Evolutionary conservation across 2,329 filamentous ascomycete species (phyloP).

Genomic region (Fusarium mangiferae): DNA sequence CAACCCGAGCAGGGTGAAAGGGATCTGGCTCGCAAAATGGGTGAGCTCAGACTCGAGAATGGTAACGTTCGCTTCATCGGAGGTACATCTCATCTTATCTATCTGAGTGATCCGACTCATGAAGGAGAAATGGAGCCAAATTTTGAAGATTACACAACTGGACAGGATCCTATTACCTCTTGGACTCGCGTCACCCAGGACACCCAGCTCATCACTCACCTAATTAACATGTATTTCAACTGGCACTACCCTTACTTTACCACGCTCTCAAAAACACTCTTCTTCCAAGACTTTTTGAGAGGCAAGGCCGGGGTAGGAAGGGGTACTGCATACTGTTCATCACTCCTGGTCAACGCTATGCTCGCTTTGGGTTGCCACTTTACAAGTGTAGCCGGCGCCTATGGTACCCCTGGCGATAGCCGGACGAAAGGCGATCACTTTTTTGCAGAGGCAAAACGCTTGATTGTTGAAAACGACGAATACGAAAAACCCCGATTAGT

Average conservation of each 20-base stretch:
- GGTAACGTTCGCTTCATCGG: slow-evolving; percentile 91
- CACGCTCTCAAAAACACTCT: slow-evolving; percentile 84
- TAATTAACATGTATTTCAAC: slow-evolving; percentile 97
- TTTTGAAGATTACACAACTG: slow-evolving; percentile 58
- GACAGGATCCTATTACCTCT: slow-evolving; percentile 78
- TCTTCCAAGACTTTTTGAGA: slow-evolving; percentile 84
- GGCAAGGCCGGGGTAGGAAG: slow-evolving; percentile 70
- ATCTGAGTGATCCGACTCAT: slow-evolving; percentile 67
- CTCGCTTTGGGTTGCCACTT: slow-evolving; percentile 94
- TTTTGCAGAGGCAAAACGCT: slow-evolving; percentile 89
- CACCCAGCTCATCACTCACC: slow-evolving; percentile 80
- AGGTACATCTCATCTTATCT: slow-evolving; percentile 92
- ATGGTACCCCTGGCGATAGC: slow-evolving; percentile 76
- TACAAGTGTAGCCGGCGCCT: slow-evolving; percentile 78
- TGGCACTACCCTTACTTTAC: slow-evolving; percentile 99
- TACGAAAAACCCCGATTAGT: slow-evolving; percentile 89
- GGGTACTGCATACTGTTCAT: slow-evolving; percentile 82
- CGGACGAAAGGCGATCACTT: slow-evolving; percentile 95
- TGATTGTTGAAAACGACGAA: slow-evolving; percentile 91
- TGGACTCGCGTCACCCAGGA: slow-evolving; percentile 92
- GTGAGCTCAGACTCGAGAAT: slow-evolving; percentile 86
- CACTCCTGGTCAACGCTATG: slow-evolving; percentile 92
- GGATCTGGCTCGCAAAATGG: slow-evolving; percentile 92
- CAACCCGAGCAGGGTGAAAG: slow-evolving; percentile 70
- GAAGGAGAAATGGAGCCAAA: slow-evolving; percentile 54